Percentiles rank a stretch among this genome's conserved stretches.
These are phyloP conservation scores for Gastrolobium bilobum DNA, from an alignment of 306 rosid species.

Conservation along the genomic window DNA sequence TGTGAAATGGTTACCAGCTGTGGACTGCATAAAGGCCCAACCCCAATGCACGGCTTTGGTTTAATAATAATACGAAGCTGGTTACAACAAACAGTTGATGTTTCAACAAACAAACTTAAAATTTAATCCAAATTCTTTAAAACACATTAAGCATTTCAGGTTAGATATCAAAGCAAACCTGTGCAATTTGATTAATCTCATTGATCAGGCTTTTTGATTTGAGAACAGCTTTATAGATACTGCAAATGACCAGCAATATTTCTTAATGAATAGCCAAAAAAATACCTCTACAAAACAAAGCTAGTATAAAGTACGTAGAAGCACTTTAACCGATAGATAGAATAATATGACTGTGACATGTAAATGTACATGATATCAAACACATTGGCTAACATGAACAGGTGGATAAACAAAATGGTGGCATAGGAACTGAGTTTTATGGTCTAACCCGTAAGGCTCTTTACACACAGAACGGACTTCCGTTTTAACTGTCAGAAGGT, in stretches of 20 bases:
- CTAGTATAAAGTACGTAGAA: slow-evolving; percentile 13
- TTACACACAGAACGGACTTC: slow-evolving; percentile 87
- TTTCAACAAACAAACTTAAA: slow-evolving; percentile 51
- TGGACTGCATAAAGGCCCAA: slow-evolving; percentile 89
- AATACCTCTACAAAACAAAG: slow-evolving; percentile 35
- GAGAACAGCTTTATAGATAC: slow-evolving; percentile 83
- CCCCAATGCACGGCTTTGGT: slow-evolving; percentile 83
- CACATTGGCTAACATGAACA: slow-evolving; percentile 34
- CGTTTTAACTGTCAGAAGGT: slow-evolving; percentile 81
- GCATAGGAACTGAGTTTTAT: slow-evolving; percentile 32
- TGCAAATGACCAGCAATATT: slow-evolving; percentile 58
- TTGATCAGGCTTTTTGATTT: slow-evolving; percentile 83
- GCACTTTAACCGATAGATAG: neutral
- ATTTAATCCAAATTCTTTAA: slow-evolving; percentile 41
- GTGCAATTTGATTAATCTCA: slow-evolving; percentile 94
- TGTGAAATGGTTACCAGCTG: slow-evolving; percentile 73
- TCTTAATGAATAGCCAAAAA: slow-evolving; percentile 40
- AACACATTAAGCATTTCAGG: slow-evolving; percentile 42
- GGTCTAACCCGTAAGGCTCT: slow-evolving; percentile 94
- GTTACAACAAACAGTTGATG: slow-evolving; percentile 48
- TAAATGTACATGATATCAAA: slow-evolving; percentile 40
- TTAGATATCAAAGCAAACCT: slow-evolving; percentile 69
- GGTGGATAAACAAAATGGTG: slow-evolving; percentile 41
- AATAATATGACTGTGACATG: slow-evolving; percentile 22
- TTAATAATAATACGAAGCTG: slow-evolving; percentile 94